phyloP scores from a whole-genome alignment of 2,329 filamentous ascomycete species.

The Albophoma yamanashiensis region DNA sequence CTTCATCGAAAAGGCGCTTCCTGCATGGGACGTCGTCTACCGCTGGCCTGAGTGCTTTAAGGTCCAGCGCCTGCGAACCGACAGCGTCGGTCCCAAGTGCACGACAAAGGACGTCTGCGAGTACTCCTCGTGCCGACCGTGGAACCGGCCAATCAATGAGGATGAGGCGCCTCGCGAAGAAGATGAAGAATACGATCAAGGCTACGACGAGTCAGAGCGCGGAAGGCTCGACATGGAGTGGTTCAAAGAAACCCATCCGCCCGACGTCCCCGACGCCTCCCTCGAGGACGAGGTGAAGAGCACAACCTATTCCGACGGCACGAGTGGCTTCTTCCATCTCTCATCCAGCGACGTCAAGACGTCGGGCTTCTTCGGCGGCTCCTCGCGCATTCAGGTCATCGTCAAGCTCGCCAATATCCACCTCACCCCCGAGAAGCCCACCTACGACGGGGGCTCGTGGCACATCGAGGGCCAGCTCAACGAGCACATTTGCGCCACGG shows the following conservation, averaged over 20 bases:
- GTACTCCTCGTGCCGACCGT: constrained; percentile 5
- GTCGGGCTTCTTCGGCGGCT: constrained; percentile 16
- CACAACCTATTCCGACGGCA: no score
- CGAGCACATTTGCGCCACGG: constrained; percentile 53
- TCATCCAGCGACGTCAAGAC: constrained; percentile 12
- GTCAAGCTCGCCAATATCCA: constrained; percentile 53
- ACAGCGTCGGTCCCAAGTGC: constrained; percentile 9
- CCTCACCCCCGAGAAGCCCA: constrained; percentile 45
- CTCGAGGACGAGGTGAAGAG: background rate
- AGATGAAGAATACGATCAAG: constrained; percentile 10
- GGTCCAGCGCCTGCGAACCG: constrained; percentile 12
- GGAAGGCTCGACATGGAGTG: constrained; percentile 10
- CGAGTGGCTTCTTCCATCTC: background rate
- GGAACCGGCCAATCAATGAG: constrained; percentile 12
- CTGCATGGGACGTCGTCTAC: constrained; percentile 32
- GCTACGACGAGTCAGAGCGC: constrained; percentile 4
- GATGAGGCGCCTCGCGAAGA: constrained; percentile 12
- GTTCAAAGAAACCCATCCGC: constrained; percentile 15
- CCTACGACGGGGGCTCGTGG: constrained; percentile 42
- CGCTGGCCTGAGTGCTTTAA: constrained; percentile 18
- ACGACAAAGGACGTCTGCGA: constrained; percentile 8
- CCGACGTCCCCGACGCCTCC: constrained; percentile 6
- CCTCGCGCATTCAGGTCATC: constrained; percentile 44
- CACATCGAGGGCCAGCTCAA: constrained; percentile 47
- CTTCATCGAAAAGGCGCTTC: constrained; percentile 28